These are phyloP conservation scores for Grosmannia clavigera DNA, from an alignment of 2,329 filamentous ascomycete species.

Conservation along the genomic window DNA sequence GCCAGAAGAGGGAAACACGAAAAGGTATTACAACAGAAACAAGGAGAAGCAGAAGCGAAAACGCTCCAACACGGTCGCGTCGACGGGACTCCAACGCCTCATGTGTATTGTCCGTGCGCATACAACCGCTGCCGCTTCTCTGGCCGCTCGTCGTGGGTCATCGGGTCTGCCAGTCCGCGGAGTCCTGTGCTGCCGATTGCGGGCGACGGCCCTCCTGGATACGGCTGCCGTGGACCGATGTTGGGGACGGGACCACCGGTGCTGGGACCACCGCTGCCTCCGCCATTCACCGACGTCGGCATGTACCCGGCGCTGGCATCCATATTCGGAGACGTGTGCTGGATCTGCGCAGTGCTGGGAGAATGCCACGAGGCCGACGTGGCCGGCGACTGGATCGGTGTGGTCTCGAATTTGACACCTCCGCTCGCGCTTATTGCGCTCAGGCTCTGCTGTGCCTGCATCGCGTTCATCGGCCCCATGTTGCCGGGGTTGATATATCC, in stretches of 20 bases:
- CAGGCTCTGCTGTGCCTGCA: constrained; percentile 5
- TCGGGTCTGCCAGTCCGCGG: constrained; percentile 20
- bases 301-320: constrained; percentile 33
- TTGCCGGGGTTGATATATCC: constrained; percentile 18
- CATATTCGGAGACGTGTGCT: constrained; percentile 35
- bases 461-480: constrained; percentile 19
- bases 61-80: background rate
- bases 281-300: constrained; percentile 29
- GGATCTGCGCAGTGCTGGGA: constrained; percentile 31
- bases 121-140: constrained; percentile 43
- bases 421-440: constrained; percentile 16
- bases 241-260: background rate
- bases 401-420: constrained; percentile 39
- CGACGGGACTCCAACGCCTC: background rate
- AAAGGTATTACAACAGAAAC: background rate
- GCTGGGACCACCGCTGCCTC: constrained; percentile 8
- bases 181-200: constrained; percentile 19
- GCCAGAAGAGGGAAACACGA: background rate
- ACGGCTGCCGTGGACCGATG: constrained; percentile 9
- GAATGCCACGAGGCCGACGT: constrained; percentile 37
- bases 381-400: constrained; percentile 41
- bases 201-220: constrained; percentile 12
- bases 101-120: constrained; percentile 18
- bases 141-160: constrained; percentile 26
- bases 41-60: background rate